These are phyloP conservation scores for Cladosporium velox DNA, from an alignment of 2,329 filamentous ascomycete genomes.

Conservation along the genomic window DNA sequence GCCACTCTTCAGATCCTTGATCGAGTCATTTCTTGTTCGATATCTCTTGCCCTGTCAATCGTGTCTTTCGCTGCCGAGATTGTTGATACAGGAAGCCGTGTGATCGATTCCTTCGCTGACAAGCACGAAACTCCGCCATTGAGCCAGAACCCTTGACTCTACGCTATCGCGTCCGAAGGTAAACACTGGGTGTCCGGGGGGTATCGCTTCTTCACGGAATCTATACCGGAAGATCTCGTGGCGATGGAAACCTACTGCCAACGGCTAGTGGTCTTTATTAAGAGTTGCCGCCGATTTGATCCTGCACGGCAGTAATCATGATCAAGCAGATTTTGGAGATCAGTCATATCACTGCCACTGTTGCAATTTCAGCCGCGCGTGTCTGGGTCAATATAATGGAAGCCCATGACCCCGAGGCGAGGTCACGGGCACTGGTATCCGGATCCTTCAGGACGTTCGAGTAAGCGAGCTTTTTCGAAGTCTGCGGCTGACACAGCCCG, in stretches of 20 bases:
- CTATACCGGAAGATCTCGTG: too few relatives aligned
- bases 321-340: not conserved
- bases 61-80: not conserved
- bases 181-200: not conserved
- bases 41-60: not conserved
- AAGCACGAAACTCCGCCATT: not conserved
- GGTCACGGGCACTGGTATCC: not conserved
- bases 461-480: not conserved
- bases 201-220: too few relatives aligned
- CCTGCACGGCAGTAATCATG: not conserved
- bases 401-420: not conserved
- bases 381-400: not conserved
- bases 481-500: not conserved
- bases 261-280: too few relatives aligned
- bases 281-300: not conserved
- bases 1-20: not conserved
- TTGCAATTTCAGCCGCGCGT: not conserved
- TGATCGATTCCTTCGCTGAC: not conserved
- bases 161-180: not conserved
- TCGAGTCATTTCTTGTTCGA: not conserved
- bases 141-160: not conserved
- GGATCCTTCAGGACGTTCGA: not conserved
- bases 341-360: not conserved
- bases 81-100: not conserved
- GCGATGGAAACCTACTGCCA: too few relatives aligned